Evolutionary conservation across 2,329 filamentous ascomycete genomes (phyloP), one percentile per base, ranked within the genome.

Genomic region (Chaetomium olivaceum): DNA sequence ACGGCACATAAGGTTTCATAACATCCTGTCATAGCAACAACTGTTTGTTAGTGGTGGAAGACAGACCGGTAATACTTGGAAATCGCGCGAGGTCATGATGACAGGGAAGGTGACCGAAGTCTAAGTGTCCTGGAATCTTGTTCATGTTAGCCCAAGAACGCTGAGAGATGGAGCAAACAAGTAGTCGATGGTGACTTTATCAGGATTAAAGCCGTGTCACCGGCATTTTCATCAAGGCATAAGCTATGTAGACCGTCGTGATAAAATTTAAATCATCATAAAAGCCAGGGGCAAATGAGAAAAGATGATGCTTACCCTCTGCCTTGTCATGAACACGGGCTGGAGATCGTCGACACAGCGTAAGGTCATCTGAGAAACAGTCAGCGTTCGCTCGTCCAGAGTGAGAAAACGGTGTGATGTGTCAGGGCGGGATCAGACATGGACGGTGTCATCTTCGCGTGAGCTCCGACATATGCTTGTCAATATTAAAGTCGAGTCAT

Each of bases 391-490:
- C 60, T 27, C 39, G 43, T 51, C 23, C 21, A 58, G 29, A 46
- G 29, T 46, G 46, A 55, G 29, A 27, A 56, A 23, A 66, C 16
- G 58, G 62, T 59, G 65, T 72, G 69, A 71, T 69, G 74, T 73
- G 69, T 33, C 66, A 75, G 69, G 65, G 29, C 7, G 60, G 63
- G 60, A 68, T 82, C 80, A 82, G 80, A 79, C 73, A 80, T 54
- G 74, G 76, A 81, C 78, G 74, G 62, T 80, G 73, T 86, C 84
- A 76, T 83, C 79, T 75, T 74, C 67, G 81, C 82, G 77, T 77
- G 81, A 84, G 87, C 92, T 96, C 89, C 85, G 92, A 96, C 92
- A 96, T 96, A 96, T 96, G 92, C 92, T 96, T 96, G 92, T 96
- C 92, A 62, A 87, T 88, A 89, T 81, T 85, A 82, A 83, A 86